These are phyloP conservation scores for Populus hybrid DNA, from an alignment of 441 rosid genomes.

Conservation along the genomic window DNA sequence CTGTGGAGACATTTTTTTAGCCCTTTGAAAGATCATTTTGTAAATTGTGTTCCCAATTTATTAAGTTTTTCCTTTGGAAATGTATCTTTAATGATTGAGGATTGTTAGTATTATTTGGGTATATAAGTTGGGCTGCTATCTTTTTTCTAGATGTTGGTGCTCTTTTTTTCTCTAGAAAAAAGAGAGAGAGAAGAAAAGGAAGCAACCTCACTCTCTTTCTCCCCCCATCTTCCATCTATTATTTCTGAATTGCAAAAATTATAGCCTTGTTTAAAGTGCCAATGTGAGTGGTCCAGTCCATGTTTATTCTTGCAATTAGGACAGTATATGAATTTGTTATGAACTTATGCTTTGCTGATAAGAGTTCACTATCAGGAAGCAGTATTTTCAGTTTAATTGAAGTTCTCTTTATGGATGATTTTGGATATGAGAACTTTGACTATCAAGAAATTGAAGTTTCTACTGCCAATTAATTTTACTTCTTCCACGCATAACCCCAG, in stretches of 20 bases:
- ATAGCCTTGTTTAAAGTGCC: neutral
- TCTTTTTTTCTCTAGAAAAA: too few relatives aligned
- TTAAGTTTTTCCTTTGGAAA: neutral
- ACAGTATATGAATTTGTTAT: neutral
- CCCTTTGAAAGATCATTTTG: slow-evolving; percentile 1
- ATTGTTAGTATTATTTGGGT: neutral
- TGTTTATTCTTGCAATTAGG: neutral
- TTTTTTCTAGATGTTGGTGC: neutral
- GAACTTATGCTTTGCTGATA: slow-evolving; percentile 1
- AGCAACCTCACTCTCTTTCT: neutral
- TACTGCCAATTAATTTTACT: neutral
- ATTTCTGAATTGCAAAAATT: neutral
- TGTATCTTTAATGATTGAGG: neutral
- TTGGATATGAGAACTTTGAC: neutral
- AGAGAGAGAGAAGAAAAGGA: too few relatives aligned
- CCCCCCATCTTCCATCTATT: neutral
- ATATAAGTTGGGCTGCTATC: neutral
- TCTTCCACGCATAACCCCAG: neutral
- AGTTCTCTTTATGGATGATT: neutral
- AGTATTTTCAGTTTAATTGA: neutral
- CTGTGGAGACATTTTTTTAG: neutral
- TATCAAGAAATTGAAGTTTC: neutral
- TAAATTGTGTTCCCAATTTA: neutral
- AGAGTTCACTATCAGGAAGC: neutral
- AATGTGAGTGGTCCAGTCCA: neutral